A percentile compares a stretch with the other conserved stretches of the same genome.
Evolutionary conservation across 306 rosid genomes (phyloP).

Genomic region (Pterocarpus macrocarpus): DNA sequence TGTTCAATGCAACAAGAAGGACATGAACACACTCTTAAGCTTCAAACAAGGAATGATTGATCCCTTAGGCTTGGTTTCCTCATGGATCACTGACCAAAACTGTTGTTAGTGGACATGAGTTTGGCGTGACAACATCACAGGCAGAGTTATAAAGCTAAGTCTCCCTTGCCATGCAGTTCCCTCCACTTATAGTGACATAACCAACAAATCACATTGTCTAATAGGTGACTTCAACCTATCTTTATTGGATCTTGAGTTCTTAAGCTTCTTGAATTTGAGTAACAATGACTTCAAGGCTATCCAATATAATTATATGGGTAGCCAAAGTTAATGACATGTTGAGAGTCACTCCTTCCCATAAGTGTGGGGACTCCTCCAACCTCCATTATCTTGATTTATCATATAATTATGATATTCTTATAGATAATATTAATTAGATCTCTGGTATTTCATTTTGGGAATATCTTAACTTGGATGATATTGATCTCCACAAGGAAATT

Average conservation of each 20-base stretch:
- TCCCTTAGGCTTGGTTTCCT: neutral
- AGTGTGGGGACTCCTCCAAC: no score
- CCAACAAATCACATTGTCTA: neutral
- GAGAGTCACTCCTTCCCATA: no score
- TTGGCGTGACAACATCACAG: no score
- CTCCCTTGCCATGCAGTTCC: neutral
- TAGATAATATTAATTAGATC: no score
- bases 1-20: neutral
- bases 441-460: no score
- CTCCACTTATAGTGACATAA: neutral
- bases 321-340: no score
- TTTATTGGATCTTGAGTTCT: neutral
- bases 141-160: no score
- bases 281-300: neutral
- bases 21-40: neutral
- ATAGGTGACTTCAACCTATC: neutral
- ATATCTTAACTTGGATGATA: no score
- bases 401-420: no score
- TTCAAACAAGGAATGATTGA: constrained; percentile 11
- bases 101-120: constrained; percentile 26
- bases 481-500: no score
- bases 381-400: no score
- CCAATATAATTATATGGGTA: no score
- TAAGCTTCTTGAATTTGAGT: neutral
- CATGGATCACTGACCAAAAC: neutral